These are phyloP conservation scores for Neonectria sp. DNA, from an alignment of 2,329 filamentous ascomycete species.

Conservation along the genomic window DNA sequence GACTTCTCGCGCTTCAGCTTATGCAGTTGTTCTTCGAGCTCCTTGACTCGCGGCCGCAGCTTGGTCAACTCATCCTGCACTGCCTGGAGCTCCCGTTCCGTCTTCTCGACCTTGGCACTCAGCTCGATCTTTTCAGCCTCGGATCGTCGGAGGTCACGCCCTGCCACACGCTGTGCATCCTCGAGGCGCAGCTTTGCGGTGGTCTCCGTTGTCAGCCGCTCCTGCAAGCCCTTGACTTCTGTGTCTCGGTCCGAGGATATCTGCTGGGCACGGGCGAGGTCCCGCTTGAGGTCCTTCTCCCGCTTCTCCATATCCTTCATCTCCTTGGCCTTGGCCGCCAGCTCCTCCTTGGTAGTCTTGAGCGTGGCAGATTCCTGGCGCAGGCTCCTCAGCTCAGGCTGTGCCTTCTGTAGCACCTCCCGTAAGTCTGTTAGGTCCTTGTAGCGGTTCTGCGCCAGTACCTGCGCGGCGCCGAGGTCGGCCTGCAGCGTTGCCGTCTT, in stretches of 20 bases:
- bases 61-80: conserved; percentile 81
- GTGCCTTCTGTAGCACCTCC: conserved; percentile 85
- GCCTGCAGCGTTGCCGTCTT: conserved; percentile 81
- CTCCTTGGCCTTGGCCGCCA: conserved; percentile 71
- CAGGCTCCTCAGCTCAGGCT: conserved; percentile 86
- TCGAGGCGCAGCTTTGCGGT: conserved; percentile 81
- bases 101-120: conserved; percentile 80
- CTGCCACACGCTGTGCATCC: conserved; percentile 81
- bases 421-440: conserved; percentile 88
- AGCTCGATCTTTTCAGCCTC: conserved; percentile 87
- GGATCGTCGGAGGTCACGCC: conserved; percentile 82
- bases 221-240: conserved; percentile 84
- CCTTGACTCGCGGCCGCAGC: conserved; percentile 72
- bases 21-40: conserved; percentile 81
- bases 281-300: conserved; percentile 85
- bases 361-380: conserved; percentile 83
- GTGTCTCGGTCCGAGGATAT: conserved; percentile 80
- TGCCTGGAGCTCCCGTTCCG: conserved; percentile 77
- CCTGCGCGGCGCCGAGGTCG: conserved; percentile 87
- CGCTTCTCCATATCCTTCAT: conserved; percentile 84
- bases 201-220: conserved; percentile 83
- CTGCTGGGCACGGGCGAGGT: conserved; percentile 79
- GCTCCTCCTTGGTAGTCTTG: conserved; percentile 82
- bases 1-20: conserved; percentile 78
- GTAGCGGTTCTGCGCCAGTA: conserved; percentile 88